These are phyloP conservation scores for Rhodotorula sp. DNA, from an alignment of 1,284 basidiomycete species.

Conservation along the genomic window DNA sequence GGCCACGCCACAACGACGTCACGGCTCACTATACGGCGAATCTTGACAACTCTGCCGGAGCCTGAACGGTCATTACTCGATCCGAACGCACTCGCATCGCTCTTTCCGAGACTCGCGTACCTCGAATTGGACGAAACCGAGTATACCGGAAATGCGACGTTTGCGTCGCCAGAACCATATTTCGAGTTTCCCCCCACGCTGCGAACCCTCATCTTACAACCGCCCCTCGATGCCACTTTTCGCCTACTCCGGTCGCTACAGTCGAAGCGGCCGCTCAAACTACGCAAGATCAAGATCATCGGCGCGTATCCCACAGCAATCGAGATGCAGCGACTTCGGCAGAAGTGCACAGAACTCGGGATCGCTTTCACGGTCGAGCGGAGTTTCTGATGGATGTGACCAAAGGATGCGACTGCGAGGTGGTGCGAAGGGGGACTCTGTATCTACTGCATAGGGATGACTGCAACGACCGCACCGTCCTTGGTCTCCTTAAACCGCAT, in stretches of 20 bases:
- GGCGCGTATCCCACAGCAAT: slow-evolving; percentile 11
- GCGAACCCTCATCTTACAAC: slow-evolving; percentile 6
- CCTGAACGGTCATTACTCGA: not conserved
- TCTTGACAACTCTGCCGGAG: not conserved
- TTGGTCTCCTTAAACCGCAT: slow-evolving; percentile 66
- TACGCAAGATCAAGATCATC: not conserved
- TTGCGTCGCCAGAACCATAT: too few species aligned
- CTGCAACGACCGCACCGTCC: slow-evolving; percentile 68
- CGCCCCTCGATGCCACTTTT: slow-evolving; percentile 1
- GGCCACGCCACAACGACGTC: not conserved
- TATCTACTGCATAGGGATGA: slow-evolving; percentile 26
- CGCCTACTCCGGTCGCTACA: not conserved
- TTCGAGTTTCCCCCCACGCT: not conserved
- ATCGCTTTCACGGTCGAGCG: slow-evolving; percentile 7
- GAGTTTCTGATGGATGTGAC: not conserved
- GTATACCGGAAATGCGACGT: too few species aligned
- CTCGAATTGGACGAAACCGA: too few species aligned
- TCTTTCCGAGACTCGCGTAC: too few species aligned
- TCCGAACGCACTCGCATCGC: too few species aligned
- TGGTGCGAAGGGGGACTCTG: not conserved
- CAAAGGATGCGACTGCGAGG: not conserved
- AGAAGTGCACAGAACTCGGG: not conserved
- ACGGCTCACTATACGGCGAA: not conserved
- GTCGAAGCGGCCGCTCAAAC: not conserved
- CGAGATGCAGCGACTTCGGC: slow-evolving; percentile 1